Evolutionary conservation across 352 stramenopile species (phyloP), one percentile per base, ranked within the genome.

Genomic region (Phytopythium boreale): DNA sequence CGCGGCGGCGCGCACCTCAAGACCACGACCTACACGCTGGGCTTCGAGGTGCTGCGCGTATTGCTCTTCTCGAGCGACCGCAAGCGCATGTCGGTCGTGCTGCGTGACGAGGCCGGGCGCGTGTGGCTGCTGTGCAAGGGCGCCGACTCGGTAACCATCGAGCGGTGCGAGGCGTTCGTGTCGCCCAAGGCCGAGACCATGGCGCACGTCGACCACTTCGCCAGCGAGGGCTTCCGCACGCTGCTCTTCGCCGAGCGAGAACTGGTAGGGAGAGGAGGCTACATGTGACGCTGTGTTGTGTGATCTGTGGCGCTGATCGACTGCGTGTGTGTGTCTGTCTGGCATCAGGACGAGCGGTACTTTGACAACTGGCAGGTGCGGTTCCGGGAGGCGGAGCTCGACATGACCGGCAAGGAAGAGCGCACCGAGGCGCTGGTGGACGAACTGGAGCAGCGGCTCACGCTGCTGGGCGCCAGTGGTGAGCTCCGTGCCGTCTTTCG

Each of bases 391-490:
- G 87, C 88, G 0, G 84, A 94, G 62, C 68, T 92, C 2, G 79
- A 90, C 34, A 89, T 95, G 56, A 63, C 81, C 50, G 52, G 70
- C 7, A 88, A 90, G n/a, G 84, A 91, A 36, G 47, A 75, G 14
- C 81, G 80, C 55, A 88, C 80, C 0, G 75, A 88, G 44, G 67
- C 65, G 0, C 66, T 92, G 1, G 69, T 90, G 10, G 77, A 89
- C 37, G 84, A 96, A 55, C 80, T 97, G n/a, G 92, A 98, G 63
- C 74, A 72, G 34, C 74, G 92, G 14, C 72, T 98, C 26, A 90
- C 76, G 31, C 66, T 97, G 26, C 75, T 98, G 9, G 95, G 94
- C 31, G 83, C 93, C 2, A 98, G 77, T 67, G 83, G 81, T 90
- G 69, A 20, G 75, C 71, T 17, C 31, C 17, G 14, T 4, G 26